Conservation (phyloP, 441 rosid species). For the Viola pubescens region DNA sequence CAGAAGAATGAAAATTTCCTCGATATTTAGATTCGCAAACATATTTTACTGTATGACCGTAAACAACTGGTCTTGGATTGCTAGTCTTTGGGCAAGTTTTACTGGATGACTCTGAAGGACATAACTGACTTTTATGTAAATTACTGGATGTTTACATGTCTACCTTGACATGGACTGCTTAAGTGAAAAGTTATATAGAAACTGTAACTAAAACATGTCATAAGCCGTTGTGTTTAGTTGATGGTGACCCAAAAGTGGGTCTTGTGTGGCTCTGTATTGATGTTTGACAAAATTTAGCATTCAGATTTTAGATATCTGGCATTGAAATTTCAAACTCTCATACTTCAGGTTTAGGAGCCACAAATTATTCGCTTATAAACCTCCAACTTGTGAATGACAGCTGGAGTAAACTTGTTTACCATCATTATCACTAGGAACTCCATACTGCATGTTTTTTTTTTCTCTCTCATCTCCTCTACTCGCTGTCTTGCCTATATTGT, state of each 20-base stretch:
- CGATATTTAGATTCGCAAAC: too few species aligned
- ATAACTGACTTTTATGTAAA: neutral
- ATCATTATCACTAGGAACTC: neutral
- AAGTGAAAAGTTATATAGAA: too few species aligned
- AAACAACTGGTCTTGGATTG: neutral
- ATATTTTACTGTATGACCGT: too few species aligned
- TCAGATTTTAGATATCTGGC: neutral
- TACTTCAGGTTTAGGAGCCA: too few species aligned
- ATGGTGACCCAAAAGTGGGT: neutral
- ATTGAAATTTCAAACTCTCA: constrained; percentile 6
- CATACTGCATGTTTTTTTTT: neutral
- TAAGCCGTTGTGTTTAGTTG: constrained; percentile 9
- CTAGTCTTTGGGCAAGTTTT: neutral
- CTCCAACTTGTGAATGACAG: too few species aligned
- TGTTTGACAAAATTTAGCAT: too few species aligned
- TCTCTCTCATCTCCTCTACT: neutral
- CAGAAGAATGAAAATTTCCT: too few species aligned
- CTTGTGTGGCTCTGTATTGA: neutral
- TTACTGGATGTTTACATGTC: neutral
- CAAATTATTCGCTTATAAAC: too few species aligned
- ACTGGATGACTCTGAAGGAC: neutral
- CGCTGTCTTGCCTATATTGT: neutral
- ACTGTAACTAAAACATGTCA: neutral
- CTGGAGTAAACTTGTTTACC: too few species aligned
- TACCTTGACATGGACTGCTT: too few species aligned